Evolutionary conservation across 345 rosid genomes (phyloP), one percentile per base, ranked within the genome.

Genomic region (Populus tremula): DNA sequence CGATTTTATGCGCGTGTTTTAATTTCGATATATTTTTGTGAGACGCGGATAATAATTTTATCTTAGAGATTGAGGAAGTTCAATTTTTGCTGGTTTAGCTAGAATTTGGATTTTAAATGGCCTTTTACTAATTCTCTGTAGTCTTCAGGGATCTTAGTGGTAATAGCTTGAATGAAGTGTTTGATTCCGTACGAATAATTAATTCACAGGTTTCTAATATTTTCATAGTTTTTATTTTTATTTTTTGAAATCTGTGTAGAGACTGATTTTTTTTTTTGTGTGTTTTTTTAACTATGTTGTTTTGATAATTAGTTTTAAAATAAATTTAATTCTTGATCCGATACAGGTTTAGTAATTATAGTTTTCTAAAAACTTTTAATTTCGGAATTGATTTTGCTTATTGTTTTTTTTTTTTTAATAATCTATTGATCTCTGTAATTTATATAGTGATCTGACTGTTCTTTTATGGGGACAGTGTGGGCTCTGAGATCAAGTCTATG

Each of bases 401-500:
- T 20, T 21, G 38, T 14, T 69, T 59, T 39, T 41, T 63, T 41
- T 63, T 31, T 47, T 47, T 70, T 1, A 23, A 47, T 41, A 23
- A 13, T 47, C 20, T 3, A 59, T 65, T 11, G 69, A 13, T 12
- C n/a, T 41, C 50, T 69, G 38, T 56, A 27, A 33, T 66, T 66
- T 6, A 14, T 33, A 20, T 7, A 5, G 25, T 12, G 6, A 68
- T 36, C 11, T 68, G 71, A 43, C 13, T 12, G 71, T 35, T 27
- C 8, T 25, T 68, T 65, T 79, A 67, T 70, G 79, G 43, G 86
- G 72, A 50, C 85, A 92, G 97, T 68, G 96, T 94, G 53, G 87
- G 91, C 71, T 78, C 90, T 65, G 97, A 92, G 82, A 78, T 94
- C 33, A 88, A 84, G 88, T 85, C 91, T 61, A 91, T 80, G 83